Evolutionary conservation across 2,329 filamentous ascomycete genomes (phyloP).

Genomic region (Cytospora schulzeri): DNA sequence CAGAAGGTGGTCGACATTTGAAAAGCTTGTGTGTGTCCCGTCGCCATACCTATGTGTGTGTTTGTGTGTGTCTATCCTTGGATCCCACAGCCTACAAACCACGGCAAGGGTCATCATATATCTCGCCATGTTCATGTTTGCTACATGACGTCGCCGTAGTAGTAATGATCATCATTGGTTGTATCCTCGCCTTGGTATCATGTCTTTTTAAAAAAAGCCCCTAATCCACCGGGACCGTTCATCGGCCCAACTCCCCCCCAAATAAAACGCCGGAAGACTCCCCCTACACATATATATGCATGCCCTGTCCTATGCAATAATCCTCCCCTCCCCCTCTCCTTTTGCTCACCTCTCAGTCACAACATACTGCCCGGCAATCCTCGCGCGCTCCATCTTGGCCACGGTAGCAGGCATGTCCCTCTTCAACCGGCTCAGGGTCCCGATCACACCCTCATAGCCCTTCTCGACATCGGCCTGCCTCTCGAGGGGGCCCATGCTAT

Average conservation of each 20-base stretch:
- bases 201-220: not conserved
- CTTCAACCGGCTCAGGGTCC: conserved; percentile 55
- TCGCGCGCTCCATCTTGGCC: conserved; percentile 66
- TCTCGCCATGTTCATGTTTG: not conserved
- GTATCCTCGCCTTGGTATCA: conserved; percentile 20
- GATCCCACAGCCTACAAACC: not conserved
- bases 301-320: not conserved
- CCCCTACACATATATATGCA: not conserved
- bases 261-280: conserved; percentile 25
- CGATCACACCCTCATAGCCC: conserved; percentile 51
- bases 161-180: not conserved
- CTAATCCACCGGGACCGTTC: not conserved
- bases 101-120: not conserved
- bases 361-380: conserved; percentile 61
- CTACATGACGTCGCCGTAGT: not conserved
- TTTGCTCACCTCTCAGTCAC: conserved; percentile 43
- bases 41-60: not conserved
- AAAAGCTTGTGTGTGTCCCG: not conserved
- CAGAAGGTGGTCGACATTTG: not conserved
- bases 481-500: conserved; percentile 41
- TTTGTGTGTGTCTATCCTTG: not conserved
- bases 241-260: not conserved
- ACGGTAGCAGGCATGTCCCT: conserved; percentile 63
- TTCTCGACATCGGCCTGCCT: conserved; percentile 51
- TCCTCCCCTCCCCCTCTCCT: not conserved